phyloP scores from a whole-genome alignment of 768 basidiomycete genomes.

The Baorangia bicolor region DNA sequence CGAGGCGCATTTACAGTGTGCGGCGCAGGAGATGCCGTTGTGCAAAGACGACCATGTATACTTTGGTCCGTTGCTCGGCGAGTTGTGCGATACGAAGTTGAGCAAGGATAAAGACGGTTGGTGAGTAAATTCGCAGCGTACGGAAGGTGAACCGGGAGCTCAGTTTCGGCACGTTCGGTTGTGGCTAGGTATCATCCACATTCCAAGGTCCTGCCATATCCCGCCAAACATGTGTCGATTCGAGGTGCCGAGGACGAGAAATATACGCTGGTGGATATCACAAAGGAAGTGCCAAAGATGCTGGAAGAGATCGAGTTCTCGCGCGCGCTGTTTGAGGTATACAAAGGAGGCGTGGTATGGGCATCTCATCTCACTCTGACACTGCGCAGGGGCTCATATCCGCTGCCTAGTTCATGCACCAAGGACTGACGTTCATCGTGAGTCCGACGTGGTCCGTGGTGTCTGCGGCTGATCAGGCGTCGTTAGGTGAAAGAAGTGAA shows the following conservation, averaged over 20 bases:
- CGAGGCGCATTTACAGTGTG: slow-evolving; percentile 88
- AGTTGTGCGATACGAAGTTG: slow-evolving; percentile 62
- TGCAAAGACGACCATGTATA: slow-evolving; percentile 61
- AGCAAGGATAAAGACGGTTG: slow-evolving; percentile 77
- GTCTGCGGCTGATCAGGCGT: slow-evolving; percentile 1
- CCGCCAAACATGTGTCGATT: slow-evolving; percentile 69
- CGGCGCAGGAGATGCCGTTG: slow-evolving; percentile 82
- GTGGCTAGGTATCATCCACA: slow-evolving; percentile 74
- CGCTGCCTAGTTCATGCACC: slow-evolving; percentile 72
- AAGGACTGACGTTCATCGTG: slow-evolving; percentile 79
- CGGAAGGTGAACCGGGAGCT: background rate
- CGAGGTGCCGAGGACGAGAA: slow-evolving; percentile 77
- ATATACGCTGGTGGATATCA: slow-evolving; percentile 72
- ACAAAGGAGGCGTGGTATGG: slow-evolving; percentile 81
- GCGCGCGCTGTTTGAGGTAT: slow-evolving; percentile 82
- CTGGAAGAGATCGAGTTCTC: slow-evolving; percentile 85
- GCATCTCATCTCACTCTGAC: slow-evolving; percentile 8
- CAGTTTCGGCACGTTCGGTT: background rate
- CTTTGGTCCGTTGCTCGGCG: slow-evolving; percentile 63
- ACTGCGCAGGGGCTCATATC: slow-evolving; percentile 1
- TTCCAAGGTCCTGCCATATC: slow-evolving; percentile 75
- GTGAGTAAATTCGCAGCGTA: slow-evolving; percentile 36
- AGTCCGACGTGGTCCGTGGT: slow-evolving; percentile 16
- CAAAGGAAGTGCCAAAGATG: slow-evolving; percentile 39
- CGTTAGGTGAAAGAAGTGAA: slow-evolving; percentile 71